These are phyloP conservation scores for Conticribra guillardii DNA, from an alignment of 108 stramenopile genomes.

Conservation along the genomic window DNA sequence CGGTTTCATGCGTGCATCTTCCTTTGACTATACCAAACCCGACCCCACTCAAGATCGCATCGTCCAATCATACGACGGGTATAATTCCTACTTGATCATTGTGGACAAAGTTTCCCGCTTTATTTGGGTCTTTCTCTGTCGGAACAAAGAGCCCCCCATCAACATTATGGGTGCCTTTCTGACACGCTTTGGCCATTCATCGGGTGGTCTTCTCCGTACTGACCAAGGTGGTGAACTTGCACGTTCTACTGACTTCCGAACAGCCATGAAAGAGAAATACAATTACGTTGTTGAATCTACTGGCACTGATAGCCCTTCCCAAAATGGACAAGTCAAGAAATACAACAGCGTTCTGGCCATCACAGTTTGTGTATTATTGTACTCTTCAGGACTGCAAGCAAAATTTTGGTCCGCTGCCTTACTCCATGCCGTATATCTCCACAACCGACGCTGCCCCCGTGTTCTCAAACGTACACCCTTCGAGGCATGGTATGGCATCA, in stretches of 20 bases:
- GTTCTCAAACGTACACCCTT: neutral
- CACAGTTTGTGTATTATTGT: too few relatives aligned
- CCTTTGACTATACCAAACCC: neutral
- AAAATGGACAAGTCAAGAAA: too few relatives aligned
- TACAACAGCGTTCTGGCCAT: neutral
- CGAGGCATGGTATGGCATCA: conserved; percentile 6
- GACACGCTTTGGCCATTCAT: neutral
- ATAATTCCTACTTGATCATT: too few relatives aligned
- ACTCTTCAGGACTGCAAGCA: too few relatives aligned
- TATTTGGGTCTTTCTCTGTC: neutral
- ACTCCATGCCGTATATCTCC: conserved; percentile 8
- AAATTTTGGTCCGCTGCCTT: neutral
- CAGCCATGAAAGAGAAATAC: too few relatives aligned
- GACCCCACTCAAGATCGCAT: neutral
- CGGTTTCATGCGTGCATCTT: conserved; percentile 21
- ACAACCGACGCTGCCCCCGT: neutral
- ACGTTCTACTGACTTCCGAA: neutral
- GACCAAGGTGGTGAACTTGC: conserved; percentile 16
- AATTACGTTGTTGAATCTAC: conserved; percentile 5
- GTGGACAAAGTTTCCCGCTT: conserved; percentile 1
- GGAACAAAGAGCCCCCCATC: conserved; percentile 1
- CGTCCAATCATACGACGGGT: too few relatives aligned
- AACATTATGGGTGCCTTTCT: neutral
- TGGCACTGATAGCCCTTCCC: too few relatives aligned
- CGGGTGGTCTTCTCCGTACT: neutral